These are phyloP conservation scores for Bryum argenteum DNA, from an alignment of 225 moss, liverwort and hornwort species.

Conservation along the genomic window DNA sequence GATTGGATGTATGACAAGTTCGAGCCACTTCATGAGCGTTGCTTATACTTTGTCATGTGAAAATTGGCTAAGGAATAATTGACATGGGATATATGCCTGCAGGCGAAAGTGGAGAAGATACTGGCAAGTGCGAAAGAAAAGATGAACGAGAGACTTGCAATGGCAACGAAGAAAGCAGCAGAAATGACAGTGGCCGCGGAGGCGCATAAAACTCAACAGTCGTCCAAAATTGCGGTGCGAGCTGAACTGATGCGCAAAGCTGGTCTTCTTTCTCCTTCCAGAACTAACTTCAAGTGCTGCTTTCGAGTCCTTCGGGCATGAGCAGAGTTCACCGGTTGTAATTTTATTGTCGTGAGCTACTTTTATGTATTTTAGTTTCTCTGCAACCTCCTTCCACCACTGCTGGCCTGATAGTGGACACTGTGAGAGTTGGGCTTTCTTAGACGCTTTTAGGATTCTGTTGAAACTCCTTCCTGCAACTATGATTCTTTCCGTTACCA, in stretches of 20 bases:
- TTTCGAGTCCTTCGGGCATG: slow-evolving; percentile 14
- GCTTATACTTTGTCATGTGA: too few relatives aligned
- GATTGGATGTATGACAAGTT: too few relatives aligned
- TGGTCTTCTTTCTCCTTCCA: slow-evolving; percentile 22
- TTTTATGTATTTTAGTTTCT: slow-evolving; percentile 14
- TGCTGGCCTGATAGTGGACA: slow-evolving; percentile 23
- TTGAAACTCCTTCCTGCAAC: slow-evolving; percentile 8
- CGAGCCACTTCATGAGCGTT: too few relatives aligned
- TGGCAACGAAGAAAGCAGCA: slow-evolving; percentile 30
- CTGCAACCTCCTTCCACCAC: slow-evolving; percentile 33
- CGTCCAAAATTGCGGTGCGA: slow-evolving; percentile 29
- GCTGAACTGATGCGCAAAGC: slow-evolving; percentile 40
- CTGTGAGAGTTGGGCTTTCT: slow-evolving; percentile 38
- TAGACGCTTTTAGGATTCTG: not conserved
- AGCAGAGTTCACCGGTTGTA: not conserved
- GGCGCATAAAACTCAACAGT: slow-evolving; percentile 18
- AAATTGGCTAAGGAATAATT: too few relatives aligned
- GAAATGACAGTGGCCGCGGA: slow-evolving; percentile 44
- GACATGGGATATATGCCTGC: not conserved
- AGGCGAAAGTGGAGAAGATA: slow-evolving; percentile 44
- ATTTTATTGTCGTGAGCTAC: not conserved
- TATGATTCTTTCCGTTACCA: not conserved
- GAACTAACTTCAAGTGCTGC: slow-evolving; percentile 29
- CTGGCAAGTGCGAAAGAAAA: slow-evolving; percentile 39
- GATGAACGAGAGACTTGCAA: slow-evolving; percentile 31